These are phyloP conservation scores for Grosmannia penicillata DNA, from an alignment of 2,329 filamentous ascomycete genomes.

Conservation along the genomic window DNA sequence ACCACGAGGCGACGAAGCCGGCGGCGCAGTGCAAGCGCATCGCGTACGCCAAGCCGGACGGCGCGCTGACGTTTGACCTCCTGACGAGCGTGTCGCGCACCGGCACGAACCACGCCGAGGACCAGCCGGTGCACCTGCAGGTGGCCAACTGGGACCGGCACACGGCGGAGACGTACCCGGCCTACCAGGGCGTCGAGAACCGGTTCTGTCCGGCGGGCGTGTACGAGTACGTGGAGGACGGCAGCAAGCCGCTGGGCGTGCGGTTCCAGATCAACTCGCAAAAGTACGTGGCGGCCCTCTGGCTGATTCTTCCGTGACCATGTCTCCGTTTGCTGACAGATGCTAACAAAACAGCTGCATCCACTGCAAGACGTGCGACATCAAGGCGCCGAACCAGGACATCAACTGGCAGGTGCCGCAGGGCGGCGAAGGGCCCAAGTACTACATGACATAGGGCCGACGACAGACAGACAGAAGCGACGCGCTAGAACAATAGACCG, in stretches of 20 bases:
- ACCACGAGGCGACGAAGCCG: slow-evolving; percentile 63
- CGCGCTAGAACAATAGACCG: too few species aligned
- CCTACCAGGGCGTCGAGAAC: slow-evolving; percentile 86
- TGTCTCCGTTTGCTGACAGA: neutral
- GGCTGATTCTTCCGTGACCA: slow-evolving; percentile 13
- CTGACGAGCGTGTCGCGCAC: slow-evolving; percentile 89
- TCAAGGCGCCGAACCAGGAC: slow-evolving; percentile 92
- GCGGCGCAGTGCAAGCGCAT: slow-evolving; percentile 77
- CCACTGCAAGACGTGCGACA: slow-evolving; percentile 99
- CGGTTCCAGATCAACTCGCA: slow-evolving; percentile 96
- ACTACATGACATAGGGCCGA: slow-evolving; percentile 44
- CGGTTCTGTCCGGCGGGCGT: slow-evolving; percentile 94
- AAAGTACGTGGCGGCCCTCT: slow-evolving; percentile 51
- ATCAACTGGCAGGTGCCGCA: slow-evolving; percentile 96
- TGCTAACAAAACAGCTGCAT: slow-evolving; percentile 54
- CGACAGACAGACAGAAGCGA: too few species aligned
- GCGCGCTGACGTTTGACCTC: slow-evolving; percentile 90
- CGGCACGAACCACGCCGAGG: slow-evolving; percentile 96
- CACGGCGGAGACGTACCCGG: slow-evolving; percentile 66
- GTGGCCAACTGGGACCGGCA: slow-evolving; percentile 93
- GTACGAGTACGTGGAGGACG: slow-evolving; percentile 95
- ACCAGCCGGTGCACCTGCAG: slow-evolving; percentile 91
- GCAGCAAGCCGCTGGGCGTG: slow-evolving; percentile 71
- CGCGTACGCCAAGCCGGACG: slow-evolving; percentile 92
- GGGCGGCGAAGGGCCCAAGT: slow-evolving; percentile 66